Conservation (phyloP, 129 eudicot species). For the Artemisia tridentata region DNA sequence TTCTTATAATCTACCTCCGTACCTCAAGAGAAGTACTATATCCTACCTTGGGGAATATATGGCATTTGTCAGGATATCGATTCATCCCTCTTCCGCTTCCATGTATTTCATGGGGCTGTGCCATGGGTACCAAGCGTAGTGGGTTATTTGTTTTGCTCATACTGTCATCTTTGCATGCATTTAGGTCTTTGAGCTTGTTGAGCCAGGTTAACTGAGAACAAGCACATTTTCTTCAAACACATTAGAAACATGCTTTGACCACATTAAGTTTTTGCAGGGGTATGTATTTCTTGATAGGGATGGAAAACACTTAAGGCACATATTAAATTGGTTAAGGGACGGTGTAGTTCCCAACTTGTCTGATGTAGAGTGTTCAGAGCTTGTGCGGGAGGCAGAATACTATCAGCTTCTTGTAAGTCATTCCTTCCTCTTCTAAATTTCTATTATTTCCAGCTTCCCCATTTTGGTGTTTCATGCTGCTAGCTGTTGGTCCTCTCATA, state of each 20-base stretch:
- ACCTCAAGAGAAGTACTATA: too few species aligned
- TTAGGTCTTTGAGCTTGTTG: slow-evolving; percentile 7
- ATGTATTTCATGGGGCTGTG: too few species aligned
- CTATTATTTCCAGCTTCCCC: neutral
- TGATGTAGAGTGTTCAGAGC: slow-evolving; percentile 71
- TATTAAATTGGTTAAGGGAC: slow-evolving; percentile 92
- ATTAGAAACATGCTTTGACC: slow-evolving; percentile 20
- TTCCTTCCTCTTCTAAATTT: slow-evolving; percentile 7
- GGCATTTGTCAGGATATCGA: too few species aligned
- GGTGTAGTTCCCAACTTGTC: slow-evolving; percentile 63
- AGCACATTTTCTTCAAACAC: slow-evolving; percentile 1
- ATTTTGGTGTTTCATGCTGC: neutral
- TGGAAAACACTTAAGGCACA: slow-evolving; percentile 84
- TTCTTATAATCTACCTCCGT: too few species aligned
- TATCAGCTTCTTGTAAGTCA: slow-evolving; percentile 80
- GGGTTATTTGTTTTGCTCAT: neutral
- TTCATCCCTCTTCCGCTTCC: too few species aligned
- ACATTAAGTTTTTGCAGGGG: slow-evolving; percentile 52
- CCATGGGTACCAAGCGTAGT: neutral
- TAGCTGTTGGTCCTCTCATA: too few species aligned
- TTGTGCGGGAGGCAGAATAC: slow-evolving; percentile 86
- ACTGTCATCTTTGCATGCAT: neutral
- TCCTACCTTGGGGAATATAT: too few species aligned
- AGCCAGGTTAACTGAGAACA: neutral
- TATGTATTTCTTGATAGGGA: slow-evolving; percentile 87